Evolutionary conservation across 176 grass and related monocot genomes (phyloP), one percentile per base, ranked within the genome.

Genomic region (Lolium rigidum): DNA sequence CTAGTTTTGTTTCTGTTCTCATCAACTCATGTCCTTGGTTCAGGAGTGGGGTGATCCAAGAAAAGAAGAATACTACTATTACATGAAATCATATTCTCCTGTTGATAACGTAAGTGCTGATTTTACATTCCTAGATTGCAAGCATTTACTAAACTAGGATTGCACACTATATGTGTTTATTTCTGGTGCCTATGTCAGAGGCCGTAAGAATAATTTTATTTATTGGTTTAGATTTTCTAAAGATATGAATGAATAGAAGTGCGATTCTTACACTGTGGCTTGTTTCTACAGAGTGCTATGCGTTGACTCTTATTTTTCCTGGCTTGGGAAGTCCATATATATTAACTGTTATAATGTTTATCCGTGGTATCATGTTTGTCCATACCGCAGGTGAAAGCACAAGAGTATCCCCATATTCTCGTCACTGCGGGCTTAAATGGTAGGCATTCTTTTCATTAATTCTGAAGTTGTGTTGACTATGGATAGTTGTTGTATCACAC

Each of bases 1-100:
- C 50, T n/a, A 7, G 70, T 47, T 21, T 68, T 85, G 7, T 80
- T 20, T 21, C 10, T 9, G 1, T 28, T 79, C 12, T 83, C 47
- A 64, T 65, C 2, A 84, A 47, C 58, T 46, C n/a, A n/a, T 35
- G 48, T 35, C 60, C 72, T 93, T 84, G 59, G 35, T 93, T 61
- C 76, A 98, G 93, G 95, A 98, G 88, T 98, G 93, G 95, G 95
- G 95, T 70, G 95, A 98, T 88, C 95, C 95, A 82, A 88, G 91
- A 20, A 89, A 92, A 74, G 95, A 98, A 87, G 93, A 98, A 77
- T 94, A 87, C 63, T 98, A 95, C 74, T 83, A 90, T 85, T 95
- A 95, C 77, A 98, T 98, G 91, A 98, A 98, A 81, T 95, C 93
- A 31, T 98, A 98, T 74, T 98, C 95, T 90, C 93, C 95, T n/a